Percentiles rank a stretch among this genome's conserved stretches.
Conservation (phyloP, 768 basidiomycete species). For the Termitomyces sp. region DNA sequence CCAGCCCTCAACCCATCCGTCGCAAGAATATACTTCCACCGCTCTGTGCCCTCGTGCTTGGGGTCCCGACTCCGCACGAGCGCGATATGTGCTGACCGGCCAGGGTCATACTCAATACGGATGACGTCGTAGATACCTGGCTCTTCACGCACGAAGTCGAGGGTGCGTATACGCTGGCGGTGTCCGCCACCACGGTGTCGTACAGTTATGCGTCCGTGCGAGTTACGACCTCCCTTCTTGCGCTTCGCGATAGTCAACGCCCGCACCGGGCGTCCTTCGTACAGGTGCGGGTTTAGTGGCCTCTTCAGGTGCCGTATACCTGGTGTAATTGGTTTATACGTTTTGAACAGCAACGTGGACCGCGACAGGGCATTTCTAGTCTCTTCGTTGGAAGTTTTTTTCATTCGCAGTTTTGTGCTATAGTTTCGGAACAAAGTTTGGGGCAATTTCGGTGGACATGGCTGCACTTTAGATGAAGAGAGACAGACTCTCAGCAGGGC, state of each 20-base stretch:
- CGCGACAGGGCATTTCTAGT: slow-evolving; percentile 41
- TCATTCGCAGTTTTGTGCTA: slow-evolving; percentile 34
- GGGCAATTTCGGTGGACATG: slow-evolving; percentile 16
- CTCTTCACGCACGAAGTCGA: slow-evolving; percentile 82
- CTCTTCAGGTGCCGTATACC: slow-evolving; percentile 81
- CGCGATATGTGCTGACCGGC: slow-evolving; percentile 91
- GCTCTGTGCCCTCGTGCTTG: slow-evolving; percentile 43
- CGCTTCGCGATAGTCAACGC: slow-evolving; percentile 77
- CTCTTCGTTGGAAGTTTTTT: slow-evolving; percentile 26
- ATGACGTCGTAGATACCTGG: slow-evolving; percentile 84
- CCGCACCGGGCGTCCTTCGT: slow-evolving; percentile 80
- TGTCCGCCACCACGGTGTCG: slow-evolving; percentile 91
- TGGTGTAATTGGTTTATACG: slow-evolving; percentile 85
- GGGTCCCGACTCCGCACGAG: slow-evolving; percentile 64
- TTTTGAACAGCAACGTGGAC: slow-evolving; percentile 65
- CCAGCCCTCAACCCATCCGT: slow-evolving; percentile 87
- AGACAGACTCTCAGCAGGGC: slow-evolving; percentile 34
- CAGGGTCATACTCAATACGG: slow-evolving; percentile 96
- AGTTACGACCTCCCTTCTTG: slow-evolving; percentile 82
- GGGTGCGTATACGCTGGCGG: slow-evolving; percentile 72
- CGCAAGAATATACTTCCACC: slow-evolving; percentile 91
- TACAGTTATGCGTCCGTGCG: slow-evolving; percentile 79
- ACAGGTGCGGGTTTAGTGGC: slow-evolving; percentile 80
- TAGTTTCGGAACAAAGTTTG: slow-evolving; percentile 18
- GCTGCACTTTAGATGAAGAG: slow-evolving; percentile 15